Percentiles rank a stretch among this genome's conserved stretches.
phyloP scores from a whole-genome alignment of 495 filamentous ascomycete species.

The Cetradonia linearis region DNA sequence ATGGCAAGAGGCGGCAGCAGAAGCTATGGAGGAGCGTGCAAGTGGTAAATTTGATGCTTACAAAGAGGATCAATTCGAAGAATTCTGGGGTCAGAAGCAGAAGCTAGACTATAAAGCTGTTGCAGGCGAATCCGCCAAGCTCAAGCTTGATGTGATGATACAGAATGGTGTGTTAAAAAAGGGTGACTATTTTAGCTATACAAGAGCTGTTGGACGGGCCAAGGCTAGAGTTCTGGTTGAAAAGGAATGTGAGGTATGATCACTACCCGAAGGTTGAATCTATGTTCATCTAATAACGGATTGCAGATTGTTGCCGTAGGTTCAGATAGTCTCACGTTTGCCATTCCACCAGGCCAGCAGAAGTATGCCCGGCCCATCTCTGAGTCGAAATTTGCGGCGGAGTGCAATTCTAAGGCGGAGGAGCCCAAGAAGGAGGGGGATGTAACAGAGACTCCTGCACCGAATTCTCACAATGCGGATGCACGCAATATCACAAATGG shows the following conservation, averaged over 20 bases:
- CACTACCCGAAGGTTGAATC: neutral
- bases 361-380: constrained; percentile 30
- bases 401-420: neutral
- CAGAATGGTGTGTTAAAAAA: constrained; percentile 37
- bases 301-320: constrained; percentile 34
- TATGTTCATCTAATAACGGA: neutral
- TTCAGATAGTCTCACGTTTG: constrained; percentile 32
- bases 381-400: neutral
- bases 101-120: constrained; percentile 30
- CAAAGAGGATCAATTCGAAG: constrained; percentile 54
- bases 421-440: neutral
- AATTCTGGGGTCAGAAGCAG: constrained; percentile 61
- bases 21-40: constrained; percentile 51
- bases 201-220: constrained; percentile 28
- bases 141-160: constrained; percentile 40
- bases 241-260: constrained; percentile 40
- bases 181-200: constrained; percentile 44
- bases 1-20: constrained; percentile 56
- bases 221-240: constrained; percentile 33
- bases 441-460: neutral
- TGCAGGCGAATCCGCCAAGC: constrained; percentile 40
- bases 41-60: constrained; percentile 60
- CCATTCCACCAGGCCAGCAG: constrained; percentile 37
- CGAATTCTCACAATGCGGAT: neutral
- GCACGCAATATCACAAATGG: neutral